phyloP scores from a whole-genome alignment of 1,284 basidiomycete species.

The Rhodotorula glutinis region DNA sequence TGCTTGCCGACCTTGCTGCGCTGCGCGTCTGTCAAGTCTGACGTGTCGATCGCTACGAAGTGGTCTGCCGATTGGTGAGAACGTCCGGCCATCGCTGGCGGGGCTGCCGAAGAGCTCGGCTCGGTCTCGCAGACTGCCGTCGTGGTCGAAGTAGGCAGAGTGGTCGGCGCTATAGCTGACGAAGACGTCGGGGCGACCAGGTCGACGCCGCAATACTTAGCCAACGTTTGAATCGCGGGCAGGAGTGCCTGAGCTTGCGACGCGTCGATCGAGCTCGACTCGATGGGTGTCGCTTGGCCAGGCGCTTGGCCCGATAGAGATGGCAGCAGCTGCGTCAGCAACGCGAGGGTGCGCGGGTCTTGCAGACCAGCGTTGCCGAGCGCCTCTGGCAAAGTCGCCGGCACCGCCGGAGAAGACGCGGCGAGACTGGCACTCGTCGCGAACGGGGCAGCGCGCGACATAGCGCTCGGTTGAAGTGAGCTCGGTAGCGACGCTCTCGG shows the following conservation, averaged over 20 bases:
- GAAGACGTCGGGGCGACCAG: background rate
- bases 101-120: background rate
- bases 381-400: background rate
- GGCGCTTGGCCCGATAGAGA: background rate
- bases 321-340: constrained; percentile 33
- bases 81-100: background rate
- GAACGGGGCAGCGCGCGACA: background rate
- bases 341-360: constrained; percentile 26
- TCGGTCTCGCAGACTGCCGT: background rate
- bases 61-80: constrained; percentile 16
- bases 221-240: constrained; percentile 30
- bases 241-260: constrained; percentile 15
- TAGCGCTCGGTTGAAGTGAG: background rate
- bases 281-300: background rate
- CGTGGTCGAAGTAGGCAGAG: background rate
- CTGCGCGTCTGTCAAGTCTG: background rate
- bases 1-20: constrained; percentile 19
- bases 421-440: background rate
- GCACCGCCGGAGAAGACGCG: background rate
- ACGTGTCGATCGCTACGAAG: constrained; percentile 25
- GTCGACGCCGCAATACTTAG: constrained; percentile 25
- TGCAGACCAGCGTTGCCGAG: constrained; percentile 4
- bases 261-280: constrained; percentile 1
- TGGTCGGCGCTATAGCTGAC: background rate
- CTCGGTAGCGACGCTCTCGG: constrained; percentile 9